Conservation (phyloP, 2,329 filamentous ascomycete genomes). For the Colletotrichum neosansevieriae region DNA sequence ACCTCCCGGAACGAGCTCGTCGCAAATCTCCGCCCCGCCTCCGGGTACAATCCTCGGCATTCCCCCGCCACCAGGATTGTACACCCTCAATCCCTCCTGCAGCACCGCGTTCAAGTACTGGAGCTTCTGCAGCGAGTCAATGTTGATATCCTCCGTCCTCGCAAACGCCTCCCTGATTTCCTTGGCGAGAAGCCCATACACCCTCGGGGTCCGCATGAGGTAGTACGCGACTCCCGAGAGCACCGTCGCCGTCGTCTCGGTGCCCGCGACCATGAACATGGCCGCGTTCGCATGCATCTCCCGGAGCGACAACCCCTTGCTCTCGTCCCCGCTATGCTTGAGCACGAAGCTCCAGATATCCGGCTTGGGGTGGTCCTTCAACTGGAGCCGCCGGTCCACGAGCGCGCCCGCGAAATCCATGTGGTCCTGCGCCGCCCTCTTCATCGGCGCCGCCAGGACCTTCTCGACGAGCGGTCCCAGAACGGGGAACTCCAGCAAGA, state of each 20-base stretch:
- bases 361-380: conserved; percentile 22
- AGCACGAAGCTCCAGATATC: conserved; percentile 39
- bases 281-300: conserved; percentile 41
- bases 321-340: neutral
- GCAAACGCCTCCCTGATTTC: conserved; percentile 56
- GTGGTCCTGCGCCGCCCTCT: conserved; percentile 31
- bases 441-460: conserved; percentile 24
- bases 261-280: conserved; percentile 52
- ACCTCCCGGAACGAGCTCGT: conserved; percentile 48
- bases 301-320: neutral
- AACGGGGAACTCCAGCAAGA: conserved; percentile 31
- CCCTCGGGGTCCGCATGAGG: conserved; percentile 49
- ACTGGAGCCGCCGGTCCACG: conserved; percentile 25
- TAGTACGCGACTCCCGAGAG: conserved; percentile 56
- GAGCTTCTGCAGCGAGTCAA: conserved; percentile 46
- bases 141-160: conserved; percentile 52
- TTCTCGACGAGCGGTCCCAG: conserved; percentile 27
- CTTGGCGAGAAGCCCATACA: conserved; percentile 46
- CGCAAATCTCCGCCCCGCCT: conserved; percentile 50
- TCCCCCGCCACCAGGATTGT: conserved; percentile 45
- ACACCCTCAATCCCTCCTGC: conserved; percentile 54
- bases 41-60: conserved; percentile 46
- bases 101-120: conserved; percentile 56
- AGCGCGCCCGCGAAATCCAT: conserved; percentile 24
- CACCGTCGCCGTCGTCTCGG: conserved; percentile 60